Evolutionary conservation across 306 rosid species (phyloP).

Genomic region (Crotalaria pallida): DNA sequence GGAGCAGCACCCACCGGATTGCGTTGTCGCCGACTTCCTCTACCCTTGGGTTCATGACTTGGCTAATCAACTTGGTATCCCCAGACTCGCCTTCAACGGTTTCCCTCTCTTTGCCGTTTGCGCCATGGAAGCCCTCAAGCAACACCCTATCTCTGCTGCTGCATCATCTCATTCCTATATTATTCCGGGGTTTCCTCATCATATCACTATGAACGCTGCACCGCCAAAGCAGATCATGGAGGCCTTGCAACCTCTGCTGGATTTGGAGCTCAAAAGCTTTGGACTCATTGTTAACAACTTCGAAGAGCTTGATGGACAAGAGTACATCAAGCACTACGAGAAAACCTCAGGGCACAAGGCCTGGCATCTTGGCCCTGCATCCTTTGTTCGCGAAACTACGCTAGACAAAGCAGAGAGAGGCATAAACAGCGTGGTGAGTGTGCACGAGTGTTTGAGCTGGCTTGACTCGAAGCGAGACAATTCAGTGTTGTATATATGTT

Average conservation of each 20-base stretch:
- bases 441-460: too few relatives aligned
- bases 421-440: too few relatives aligned
- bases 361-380: too few relatives aligned
- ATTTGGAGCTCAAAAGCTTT: constrained; percentile 13
- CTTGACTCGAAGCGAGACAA: too few relatives aligned
- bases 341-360: too few relatives aligned
- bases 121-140: not conserved
- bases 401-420: too few relatives aligned
- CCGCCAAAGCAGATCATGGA: not conserved
- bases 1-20: constrained; percentile 17
- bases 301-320: constrained; percentile 26
- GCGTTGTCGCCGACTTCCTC: constrained; percentile 13
- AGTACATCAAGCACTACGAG: not conserved
- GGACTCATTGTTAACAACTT: constrained; percentile 32
- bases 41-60: constrained; percentile 21
- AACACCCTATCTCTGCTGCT: not conserved
- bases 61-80: constrained; percentile 8
- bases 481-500: too few relatives aligned
- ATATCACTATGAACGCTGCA: not conserved
- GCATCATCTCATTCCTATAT: not conserved
- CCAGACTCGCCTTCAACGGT: constrained; percentile 18
- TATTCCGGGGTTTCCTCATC: constrained; percentile 19
- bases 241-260: not conserved
- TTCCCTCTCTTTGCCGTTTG: constrained; percentile 14
- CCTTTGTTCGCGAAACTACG: too few relatives aligned